These are phyloP conservation scores for Cutaneotrichosporon cutaneum DNA, from an alignment of 1,284 basidiomycete species.

Conservation along the genomic window DNA sequence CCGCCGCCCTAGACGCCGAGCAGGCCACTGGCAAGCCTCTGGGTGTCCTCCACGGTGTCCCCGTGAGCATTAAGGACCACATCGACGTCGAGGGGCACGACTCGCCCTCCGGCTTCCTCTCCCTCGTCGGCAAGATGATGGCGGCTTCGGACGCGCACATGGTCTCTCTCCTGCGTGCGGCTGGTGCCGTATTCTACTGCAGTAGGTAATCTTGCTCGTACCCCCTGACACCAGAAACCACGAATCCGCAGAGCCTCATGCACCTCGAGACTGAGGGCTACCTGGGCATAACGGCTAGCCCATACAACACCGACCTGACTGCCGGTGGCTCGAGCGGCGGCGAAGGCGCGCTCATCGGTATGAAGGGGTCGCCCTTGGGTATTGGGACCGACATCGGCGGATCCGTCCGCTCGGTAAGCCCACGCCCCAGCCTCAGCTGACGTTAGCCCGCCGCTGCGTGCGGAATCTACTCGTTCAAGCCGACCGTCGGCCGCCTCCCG, in stretches of 20 bases:
- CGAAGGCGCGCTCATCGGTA: conserved; percentile 64
- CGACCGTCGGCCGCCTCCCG: conserved; percentile 41
- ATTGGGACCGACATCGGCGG: conserved; percentile 58
- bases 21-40: conserved; percentile 57
- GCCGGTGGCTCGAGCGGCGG: conserved; percentile 65
- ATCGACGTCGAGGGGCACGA: conserved; percentile 51
- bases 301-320: conserved; percentile 50
- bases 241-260: conserved; percentile 46
- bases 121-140: conserved; percentile 23
- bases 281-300: conserved; percentile 47
- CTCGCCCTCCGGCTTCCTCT: conserved; percentile 28
- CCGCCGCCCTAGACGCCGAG: conserved; percentile 61
- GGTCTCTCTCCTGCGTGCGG: conserved; percentile 27
- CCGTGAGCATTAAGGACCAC: conserved; percentile 61
- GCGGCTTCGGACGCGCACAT: conserved; percentile 18
- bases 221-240: conserved; percentile 55
- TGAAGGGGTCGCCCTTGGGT: conserved; percentile 61
- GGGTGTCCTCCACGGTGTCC: conserved; percentile 64
- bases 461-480: conserved; percentile 50
- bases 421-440: not conserved
- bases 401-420: conserved; percentile 19
- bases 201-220: conserved; percentile 57
- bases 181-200: conserved; percentile 32
- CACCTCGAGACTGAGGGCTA: conserved; percentile 22
- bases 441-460: conserved; percentile 35